These are phyloP conservation scores for Boletellus sp. DNA, from an alignment of 768 basidiomycete species.

Conservation along the genomic window DNA sequence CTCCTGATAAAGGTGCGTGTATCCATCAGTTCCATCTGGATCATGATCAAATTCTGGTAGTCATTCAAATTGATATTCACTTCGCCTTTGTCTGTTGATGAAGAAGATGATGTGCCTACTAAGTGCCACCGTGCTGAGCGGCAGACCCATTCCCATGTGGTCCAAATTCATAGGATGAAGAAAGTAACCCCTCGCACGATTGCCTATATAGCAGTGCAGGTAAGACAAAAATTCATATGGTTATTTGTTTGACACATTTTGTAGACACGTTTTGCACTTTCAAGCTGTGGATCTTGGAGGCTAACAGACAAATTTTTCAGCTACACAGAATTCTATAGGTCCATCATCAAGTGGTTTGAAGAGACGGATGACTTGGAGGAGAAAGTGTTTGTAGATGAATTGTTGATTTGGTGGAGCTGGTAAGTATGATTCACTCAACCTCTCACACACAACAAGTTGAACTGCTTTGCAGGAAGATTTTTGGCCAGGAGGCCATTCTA, in stretches of 20 bases:
- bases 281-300: constrained; percentile 1
- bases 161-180: neutral
- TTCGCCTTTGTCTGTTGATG: constrained; percentile 12
- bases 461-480: no score
- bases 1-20: constrained; percentile 16
- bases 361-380: no score
- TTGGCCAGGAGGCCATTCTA: no score
- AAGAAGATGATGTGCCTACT: no score
- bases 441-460: no score
- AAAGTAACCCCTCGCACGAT: neutral
- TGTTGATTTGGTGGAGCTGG: no score
- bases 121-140: no score
- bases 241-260: constrained; percentile 1
- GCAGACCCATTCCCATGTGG: neutral
- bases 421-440: no score
- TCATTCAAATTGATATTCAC: constrained; percentile 16
- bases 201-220: constrained; percentile 26
- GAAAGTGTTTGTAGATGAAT: no score
- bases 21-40: neutral
- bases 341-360: no score
- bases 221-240: neutral
- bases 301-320: no score
- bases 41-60: constrained; percentile 1
- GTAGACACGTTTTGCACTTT: constrained; percentile 9
- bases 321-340: no score